Conservation (phyloP, 768 basidiomycete genomes). For the Lanmaoa pseudosensibilis region DNA sequence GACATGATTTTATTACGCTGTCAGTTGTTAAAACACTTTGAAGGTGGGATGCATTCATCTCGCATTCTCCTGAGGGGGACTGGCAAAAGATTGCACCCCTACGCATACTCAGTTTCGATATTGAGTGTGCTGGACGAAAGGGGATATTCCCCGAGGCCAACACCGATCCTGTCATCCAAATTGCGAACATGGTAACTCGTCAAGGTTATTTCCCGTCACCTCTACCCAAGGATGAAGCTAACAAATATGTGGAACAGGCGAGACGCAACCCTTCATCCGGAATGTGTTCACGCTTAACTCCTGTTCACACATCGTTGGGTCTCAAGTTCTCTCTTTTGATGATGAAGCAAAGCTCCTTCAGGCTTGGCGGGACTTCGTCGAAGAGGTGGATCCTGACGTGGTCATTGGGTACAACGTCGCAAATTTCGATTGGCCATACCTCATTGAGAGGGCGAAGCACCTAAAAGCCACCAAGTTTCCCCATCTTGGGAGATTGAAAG, state of each 20-base stretch:
- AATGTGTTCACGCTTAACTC: slow-evolving; percentile 96
- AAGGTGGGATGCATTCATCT: slow-evolving; percentile 84
- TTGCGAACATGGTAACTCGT: slow-evolving; percentile 97
- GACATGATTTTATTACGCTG: neutral
- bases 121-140: slow-evolving; percentile 97
- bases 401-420: slow-evolving; percentile 96
- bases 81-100: slow-evolving; percentile 94
- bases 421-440: slow-evolving; percentile 95
- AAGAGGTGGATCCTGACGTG: slow-evolving; percentile 90
- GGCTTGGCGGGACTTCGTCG: slow-evolving; percentile 88
- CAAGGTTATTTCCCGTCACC: slow-evolving; percentile 60
- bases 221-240: neutral
- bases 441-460: slow-evolving; percentile 88
- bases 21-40: slow-evolving; percentile 3
- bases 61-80: slow-evolving; percentile 86
- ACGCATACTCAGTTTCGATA: slow-evolving; percentile 95
- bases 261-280: slow-evolving; percentile 88
- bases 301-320: slow-evolving; percentile 96
- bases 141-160: slow-evolving; percentile 95
- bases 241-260: slow-evolving; percentile 55
- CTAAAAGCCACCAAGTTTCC: slow-evolving; percentile 70
- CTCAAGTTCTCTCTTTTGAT: slow-evolving; percentile 84
- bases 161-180: slow-evolving; percentile 94
- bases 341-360: slow-evolving; percentile 74
- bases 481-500: slow-evolving; percentile 70